Conservation (phyloP, 805 yeast genomes). For the Ogataea nitratoaversa region DNA sequence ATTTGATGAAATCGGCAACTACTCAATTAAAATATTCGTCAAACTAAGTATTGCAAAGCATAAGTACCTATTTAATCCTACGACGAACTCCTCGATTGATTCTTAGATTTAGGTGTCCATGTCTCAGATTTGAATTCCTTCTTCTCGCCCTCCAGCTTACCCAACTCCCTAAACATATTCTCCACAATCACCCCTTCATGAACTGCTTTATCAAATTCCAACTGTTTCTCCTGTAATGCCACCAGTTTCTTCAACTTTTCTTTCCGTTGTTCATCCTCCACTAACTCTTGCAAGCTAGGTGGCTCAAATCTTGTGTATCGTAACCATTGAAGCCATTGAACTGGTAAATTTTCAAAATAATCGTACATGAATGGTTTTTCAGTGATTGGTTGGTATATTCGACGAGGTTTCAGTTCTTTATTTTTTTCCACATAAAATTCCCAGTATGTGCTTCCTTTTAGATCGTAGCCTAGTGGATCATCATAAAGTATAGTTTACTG, state of each 20-base stretch:
- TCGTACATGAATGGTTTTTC: constrained; percentile 49
- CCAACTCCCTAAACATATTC: constrained; percentile 22
- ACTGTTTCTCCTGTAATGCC: constrained; percentile 40
- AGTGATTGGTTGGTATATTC: constrained; percentile 57
- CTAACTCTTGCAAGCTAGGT: constrained; percentile 62
- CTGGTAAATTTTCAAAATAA: constrained; percentile 54
- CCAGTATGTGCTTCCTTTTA: constrained; percentile 86
- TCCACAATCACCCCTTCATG: constrained; percentile 16
- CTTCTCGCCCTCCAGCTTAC: constrained; percentile 11
- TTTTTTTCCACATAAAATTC: constrained; percentile 57
- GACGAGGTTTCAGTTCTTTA: constrained; percentile 40
- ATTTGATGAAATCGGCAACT: too few relatives aligned
- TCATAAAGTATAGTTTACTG: too few relatives aligned
- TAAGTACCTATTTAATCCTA: too few relatives aligned
- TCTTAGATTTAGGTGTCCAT: too few relatives aligned
- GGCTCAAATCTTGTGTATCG: constrained; percentile 53
- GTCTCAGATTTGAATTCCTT: too few relatives aligned
- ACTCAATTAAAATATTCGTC: too few relatives aligned
- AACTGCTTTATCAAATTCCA: constrained; percentile 24
- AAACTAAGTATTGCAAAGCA: too few relatives aligned
- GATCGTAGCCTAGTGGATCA: constrained; percentile 54
- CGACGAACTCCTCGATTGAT: too few relatives aligned
- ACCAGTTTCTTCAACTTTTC: constrained; percentile 48
- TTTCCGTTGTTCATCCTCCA: constrained; percentile 54
- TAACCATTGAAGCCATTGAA: constrained; percentile 84